Conservation (phyloP, 495 filamentous ascomycete species). For the Xylona heveae region DNA sequence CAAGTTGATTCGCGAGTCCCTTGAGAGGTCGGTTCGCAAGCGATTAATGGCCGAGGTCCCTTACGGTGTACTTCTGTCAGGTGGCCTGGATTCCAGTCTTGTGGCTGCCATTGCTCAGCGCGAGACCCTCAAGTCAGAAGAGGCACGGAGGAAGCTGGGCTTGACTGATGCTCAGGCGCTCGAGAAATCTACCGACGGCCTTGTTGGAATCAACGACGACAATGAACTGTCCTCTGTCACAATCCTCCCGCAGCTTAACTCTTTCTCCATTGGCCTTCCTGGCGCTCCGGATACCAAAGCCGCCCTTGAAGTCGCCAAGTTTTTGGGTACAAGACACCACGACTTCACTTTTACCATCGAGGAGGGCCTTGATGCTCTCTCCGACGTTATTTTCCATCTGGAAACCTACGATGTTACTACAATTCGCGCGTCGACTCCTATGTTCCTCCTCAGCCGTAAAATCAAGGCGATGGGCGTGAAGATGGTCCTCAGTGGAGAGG, state of each 20-base stretch:
- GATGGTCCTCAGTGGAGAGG: slow-evolving; percentile 96
- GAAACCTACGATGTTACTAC: slow-evolving; percentile 97
- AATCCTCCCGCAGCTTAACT: slow-evolving; percentile 82
- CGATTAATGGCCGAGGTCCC: slow-evolving; percentile 97
- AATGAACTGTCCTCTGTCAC: slow-evolving; percentile 81
- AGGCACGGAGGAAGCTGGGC: slow-evolving; percentile 16
- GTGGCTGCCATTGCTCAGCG: slow-evolving; percentile 90
- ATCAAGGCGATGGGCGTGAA: slow-evolving; percentile 99
- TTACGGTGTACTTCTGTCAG: slow-evolving; percentile 87
- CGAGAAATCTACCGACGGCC: slow-evolving; percentile 32
- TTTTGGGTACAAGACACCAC: slow-evolving; percentile 92
- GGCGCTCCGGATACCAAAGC: slow-evolving; percentile 78
- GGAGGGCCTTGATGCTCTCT: slow-evolving; percentile 86
- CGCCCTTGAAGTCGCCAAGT: slow-evolving; percentile 75
- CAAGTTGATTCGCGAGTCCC: slow-evolving; percentile 50
- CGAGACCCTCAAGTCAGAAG: slow-evolving; percentile 59
- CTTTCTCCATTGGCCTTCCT: slow-evolving; percentile 91
- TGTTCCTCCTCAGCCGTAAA: slow-evolving; percentile 93
- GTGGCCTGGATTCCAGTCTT: slow-evolving; percentile 86
- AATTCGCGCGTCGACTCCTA: slow-evolving; percentile 92
- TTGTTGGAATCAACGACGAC: slow-evolving; percentile 87
- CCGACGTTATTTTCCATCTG: slow-evolving; percentile 93
- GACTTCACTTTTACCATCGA: slow-evolving; percentile 95
- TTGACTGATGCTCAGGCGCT: slow-evolving; percentile 18
- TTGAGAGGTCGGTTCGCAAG: slow-evolving; percentile 88